Conservation (phyloP, 2,329 filamentous ascomycete species). For the Polytolypa hystricis region DNA sequence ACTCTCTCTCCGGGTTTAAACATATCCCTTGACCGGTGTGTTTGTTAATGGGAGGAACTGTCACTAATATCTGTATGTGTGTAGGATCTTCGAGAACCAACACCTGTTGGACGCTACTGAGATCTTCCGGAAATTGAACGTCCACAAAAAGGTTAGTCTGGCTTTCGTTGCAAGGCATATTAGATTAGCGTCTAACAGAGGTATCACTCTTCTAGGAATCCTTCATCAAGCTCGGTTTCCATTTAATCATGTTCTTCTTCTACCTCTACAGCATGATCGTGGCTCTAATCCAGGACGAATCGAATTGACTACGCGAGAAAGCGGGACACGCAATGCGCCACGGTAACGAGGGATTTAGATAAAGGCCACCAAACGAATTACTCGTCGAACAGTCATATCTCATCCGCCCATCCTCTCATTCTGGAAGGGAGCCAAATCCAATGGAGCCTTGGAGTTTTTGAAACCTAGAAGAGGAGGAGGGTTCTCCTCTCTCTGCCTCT, state of each 20-base stretch:
- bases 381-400: slow-evolving; percentile 1
- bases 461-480: too few species aligned
- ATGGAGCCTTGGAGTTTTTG: not conserved
- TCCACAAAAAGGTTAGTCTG: slow-evolving; percentile 80
- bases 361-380: too few species aligned
- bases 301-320: slow-evolving; percentile 49
- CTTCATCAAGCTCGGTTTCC: slow-evolving; percentile 97
- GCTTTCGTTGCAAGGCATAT: not conserved
- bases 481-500: too few species aligned
- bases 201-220: slow-evolving; percentile 59
- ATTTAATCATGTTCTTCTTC: slow-evolving; percentile 99
- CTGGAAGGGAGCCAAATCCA: too few species aligned
- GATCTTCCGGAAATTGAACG: slow-evolving; percentile 97
- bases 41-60: too few species aligned
- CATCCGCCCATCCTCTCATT: too few species aligned
- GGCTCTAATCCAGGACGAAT: slow-evolving; percentile 90
- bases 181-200: not conserved
- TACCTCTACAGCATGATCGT: slow-evolving; percentile 99
- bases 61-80: too few species aligned
- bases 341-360: not conserved
- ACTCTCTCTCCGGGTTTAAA: too few species aligned
- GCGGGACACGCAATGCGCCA: slow-evolving; percentile 4
- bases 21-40: not conserved
- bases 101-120: slow-evolving; percentile 95
- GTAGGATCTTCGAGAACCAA: slow-evolving; percentile 90